Conservation (phyloP, 2,329 filamentous ascomycete genomes). For the Cladorrhinum sp. region DNA sequence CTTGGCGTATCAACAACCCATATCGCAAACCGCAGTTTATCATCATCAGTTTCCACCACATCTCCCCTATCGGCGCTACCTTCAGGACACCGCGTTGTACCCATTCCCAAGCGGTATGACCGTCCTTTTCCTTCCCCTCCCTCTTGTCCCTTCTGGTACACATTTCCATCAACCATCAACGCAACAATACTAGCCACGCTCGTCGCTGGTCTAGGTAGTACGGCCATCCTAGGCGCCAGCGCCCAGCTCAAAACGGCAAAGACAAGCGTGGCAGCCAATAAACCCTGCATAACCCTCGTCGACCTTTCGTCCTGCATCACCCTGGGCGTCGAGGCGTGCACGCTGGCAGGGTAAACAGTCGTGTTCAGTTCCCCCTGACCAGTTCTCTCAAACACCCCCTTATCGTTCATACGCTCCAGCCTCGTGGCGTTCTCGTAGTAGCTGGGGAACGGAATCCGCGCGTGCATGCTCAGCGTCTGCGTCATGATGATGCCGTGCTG, state of each 20-base stretch:
- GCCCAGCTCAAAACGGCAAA: background rate
- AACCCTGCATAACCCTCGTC: background rate
- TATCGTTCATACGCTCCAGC: background rate
- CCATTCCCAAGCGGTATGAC: background rate
- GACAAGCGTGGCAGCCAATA: background rate
- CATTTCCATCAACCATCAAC: background rate
- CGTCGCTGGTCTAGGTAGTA: background rate
- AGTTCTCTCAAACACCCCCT: background rate
- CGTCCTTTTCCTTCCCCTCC: background rate
- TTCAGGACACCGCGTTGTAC: background rate
- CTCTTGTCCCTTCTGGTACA: background rate
- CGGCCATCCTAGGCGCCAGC: background rate
- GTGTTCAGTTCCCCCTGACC: background rate
- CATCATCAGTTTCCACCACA: background rate
- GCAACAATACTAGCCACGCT: background rate
- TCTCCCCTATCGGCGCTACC: background rate
- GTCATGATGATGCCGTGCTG: slow-evolving; percentile 1
- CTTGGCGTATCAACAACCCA: background rate
- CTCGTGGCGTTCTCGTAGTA: background rate
- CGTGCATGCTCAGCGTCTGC: background rate
- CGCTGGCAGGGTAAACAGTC: background rate
- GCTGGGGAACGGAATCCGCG: background rate
- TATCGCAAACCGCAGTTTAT: background rate
- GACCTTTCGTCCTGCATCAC: background rate
- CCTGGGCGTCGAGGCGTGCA: background rate